Evolutionary conservation across 495 filamentous ascomycete species (phyloP).

Genomic region (Penicillium soppii): DNA sequence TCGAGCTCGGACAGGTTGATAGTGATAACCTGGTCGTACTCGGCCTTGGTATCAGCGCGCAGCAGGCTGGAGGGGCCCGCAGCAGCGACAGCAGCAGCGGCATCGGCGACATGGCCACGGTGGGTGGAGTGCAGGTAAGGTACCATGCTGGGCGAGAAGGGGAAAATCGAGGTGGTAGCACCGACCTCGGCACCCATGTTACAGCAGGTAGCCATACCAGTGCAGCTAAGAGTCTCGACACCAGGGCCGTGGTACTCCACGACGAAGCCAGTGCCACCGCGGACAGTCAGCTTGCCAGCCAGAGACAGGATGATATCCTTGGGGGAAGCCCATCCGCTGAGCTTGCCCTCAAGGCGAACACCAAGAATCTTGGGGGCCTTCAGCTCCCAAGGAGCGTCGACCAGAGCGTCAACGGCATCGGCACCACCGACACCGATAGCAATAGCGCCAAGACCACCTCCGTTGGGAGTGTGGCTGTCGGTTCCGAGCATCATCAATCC

Average conservation of each 20-base stretch:
- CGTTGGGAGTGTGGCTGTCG: conserved; percentile 97
- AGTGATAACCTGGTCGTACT: conserved; percentile 89
- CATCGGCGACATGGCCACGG: conserved; percentile 66
- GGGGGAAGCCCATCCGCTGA: conserved; percentile 87
- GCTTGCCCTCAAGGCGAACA: conserved; percentile 77
- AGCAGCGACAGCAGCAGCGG: conserved; percentile 39
- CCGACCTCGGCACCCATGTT: conserved; percentile 96
- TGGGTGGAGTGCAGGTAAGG: conserved; percentile 83
- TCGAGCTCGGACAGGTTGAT: conserved; percentile 89
- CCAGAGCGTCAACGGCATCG: conserved; percentile 94
- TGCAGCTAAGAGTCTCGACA: conserved; percentile 83
- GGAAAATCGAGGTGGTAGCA: conserved; percentile 94
- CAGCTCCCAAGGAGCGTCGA: conserved; percentile 95
- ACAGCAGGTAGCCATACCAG: conserved; percentile 88
- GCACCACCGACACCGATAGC: conserved; percentile 98
- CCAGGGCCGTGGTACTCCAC: conserved; percentile 93
- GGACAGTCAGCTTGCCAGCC: conserved; percentile 86
- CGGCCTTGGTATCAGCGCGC: conserved; percentile 71
- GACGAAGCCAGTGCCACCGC: conserved; percentile 91
- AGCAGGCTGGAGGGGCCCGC: conserved; percentile 56
- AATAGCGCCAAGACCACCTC: conserved; percentile 87
- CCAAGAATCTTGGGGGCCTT: conserved; percentile 90
- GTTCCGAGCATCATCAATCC: conserved; percentile 99
- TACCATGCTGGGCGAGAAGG: conserved; percentile 67
- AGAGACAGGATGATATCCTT: conserved; percentile 94